Conservation (phyloP, 768 basidiomycete genomes). For the Trametes elegans region DNA sequence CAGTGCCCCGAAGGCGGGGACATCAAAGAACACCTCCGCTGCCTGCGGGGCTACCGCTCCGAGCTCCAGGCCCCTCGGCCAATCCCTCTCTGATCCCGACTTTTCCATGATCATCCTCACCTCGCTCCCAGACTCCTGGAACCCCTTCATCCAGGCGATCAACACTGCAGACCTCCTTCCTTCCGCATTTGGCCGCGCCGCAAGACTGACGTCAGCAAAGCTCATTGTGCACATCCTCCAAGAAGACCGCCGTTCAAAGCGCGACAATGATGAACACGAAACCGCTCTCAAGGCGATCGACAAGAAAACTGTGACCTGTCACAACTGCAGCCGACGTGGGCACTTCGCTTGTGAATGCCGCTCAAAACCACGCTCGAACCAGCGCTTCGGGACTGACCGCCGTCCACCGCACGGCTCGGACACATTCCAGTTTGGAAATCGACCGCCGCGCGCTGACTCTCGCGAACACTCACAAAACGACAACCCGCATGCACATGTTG, state of each 20-base stretch:
- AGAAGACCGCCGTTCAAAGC: not conserved
- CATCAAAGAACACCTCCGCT: slow-evolving; percentile 25
- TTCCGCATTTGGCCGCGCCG: not conserved
- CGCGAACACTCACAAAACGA: no score
- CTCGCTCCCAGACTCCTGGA: no score
- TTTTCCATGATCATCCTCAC: slow-evolving; percentile 34
- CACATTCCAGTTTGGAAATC: no score
- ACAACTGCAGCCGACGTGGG: slow-evolving; percentile 3
- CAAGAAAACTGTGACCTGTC: not conserved
- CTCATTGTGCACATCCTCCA: no score
- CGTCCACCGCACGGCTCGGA: not conserved
- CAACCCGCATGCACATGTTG: no score
- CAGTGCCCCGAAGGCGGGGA: no score
- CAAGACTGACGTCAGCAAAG: no score
- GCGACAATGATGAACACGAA: not conserved
- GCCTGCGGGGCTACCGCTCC: slow-evolving; percentile 29
- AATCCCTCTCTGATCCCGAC: slow-evolving; percentile 28
- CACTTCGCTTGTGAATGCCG: slow-evolving; percentile 1
- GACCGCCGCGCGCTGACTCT: not conserved
- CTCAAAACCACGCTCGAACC: not conserved
- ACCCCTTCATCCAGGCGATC: slow-evolving; percentile 28
- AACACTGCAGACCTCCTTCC: slow-evolving; percentile 1
- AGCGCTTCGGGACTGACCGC: no score
- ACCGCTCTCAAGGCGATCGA: slow-evolving; percentile 3
- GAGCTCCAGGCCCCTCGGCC: slow-evolving; percentile 27